Evolutionary conservation across 1,139 yeast genomes (phyloP).

Genomic region (Meyerozyma sp.): DNA sequence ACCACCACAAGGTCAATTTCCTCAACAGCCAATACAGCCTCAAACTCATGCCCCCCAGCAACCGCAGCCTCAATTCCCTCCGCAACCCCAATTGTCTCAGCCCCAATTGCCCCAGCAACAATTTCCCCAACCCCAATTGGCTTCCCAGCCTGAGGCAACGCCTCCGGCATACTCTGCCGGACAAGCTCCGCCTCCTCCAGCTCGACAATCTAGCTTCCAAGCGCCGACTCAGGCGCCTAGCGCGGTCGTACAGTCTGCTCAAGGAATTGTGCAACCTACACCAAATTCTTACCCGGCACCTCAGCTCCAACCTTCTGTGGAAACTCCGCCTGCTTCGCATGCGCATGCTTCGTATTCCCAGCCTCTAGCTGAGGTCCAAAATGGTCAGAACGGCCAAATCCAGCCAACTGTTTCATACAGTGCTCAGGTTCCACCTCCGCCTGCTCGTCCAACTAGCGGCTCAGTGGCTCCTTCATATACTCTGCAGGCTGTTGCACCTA

Average conservation of each 20-base stretch:
- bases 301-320: too few species aligned
- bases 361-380: too few species aligned
- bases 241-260: neutral
- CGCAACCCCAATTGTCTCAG: too few species aligned
- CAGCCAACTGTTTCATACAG: too few species aligned
- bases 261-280: neutral
- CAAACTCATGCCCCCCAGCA: too few species aligned
- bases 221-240: neutral
- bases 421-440: neutral
- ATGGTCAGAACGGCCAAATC: too few species aligned
- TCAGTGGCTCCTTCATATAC: neutral
- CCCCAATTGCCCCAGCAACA: too few species aligned
- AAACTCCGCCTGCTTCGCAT: too few species aligned
- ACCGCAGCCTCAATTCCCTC: neutral
- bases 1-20: constrained; percentile 3
- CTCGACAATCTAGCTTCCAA: constrained; percentile 2
- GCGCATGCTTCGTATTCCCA: too few species aligned
- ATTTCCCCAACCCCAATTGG: constrained; percentile 3
- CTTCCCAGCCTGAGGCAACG: neutral
- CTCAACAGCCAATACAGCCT: neutral
- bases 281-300: neutral
- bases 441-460: neutral
- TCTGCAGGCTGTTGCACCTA: neutral
- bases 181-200: constrained; percentile 4
- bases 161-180: constrained; percentile 4